These are phyloP conservation scores for Lathyrus aphaca DNA, from an alignment of 306 rosid species.

Conservation along the genomic window DNA sequence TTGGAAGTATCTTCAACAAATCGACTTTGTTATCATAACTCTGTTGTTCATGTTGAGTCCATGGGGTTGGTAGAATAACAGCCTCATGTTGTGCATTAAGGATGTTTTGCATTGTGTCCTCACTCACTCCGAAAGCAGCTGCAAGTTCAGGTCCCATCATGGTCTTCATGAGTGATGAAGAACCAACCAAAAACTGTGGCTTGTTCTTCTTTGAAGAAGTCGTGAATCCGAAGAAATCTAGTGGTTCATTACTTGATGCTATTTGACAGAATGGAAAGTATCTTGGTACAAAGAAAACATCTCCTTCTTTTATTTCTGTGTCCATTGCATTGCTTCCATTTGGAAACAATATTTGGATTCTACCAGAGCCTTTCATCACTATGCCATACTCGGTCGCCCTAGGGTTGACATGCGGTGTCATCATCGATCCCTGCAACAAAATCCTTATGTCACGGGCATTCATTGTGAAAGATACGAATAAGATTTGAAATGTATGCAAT, in stretches of 20 bases:
- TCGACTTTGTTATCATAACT: background rate
- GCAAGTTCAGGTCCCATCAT: conserved; percentile 75
- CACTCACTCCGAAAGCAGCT: conserved; percentile 58
- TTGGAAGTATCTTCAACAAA: conserved; percentile 4
- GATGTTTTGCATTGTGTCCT: conserved; percentile 47
- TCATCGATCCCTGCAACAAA: conserved; percentile 72
- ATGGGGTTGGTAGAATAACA: conserved; percentile 58
- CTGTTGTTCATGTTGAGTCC: conserved; percentile 31
- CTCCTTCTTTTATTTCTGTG: conserved; percentile 61
- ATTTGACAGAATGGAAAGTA: conserved; percentile 78
- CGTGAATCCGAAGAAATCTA: conserved; percentile 86
- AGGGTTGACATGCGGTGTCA: conserved; percentile 90
- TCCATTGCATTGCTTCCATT: conserved; percentile 75
- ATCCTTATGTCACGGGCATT: background rate
- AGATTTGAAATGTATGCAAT: background rate
- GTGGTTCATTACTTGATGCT: conserved; percentile 57
- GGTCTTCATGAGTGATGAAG: conserved; percentile 53
- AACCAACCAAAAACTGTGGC: conserved; percentile 77
- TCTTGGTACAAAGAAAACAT: conserved; percentile 76
- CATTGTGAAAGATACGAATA: background rate
- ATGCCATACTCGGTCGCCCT: conserved; percentile 78
- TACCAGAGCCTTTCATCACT: conserved; percentile 65
- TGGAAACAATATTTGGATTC: conserved; percentile 70
- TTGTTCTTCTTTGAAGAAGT: conserved; percentile 61
- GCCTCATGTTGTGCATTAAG: conserved; percentile 54